Base-by-base conservation (phyloP, 2,329 filamentous ascomycete species). In the Fusarium concolor region DNA sequence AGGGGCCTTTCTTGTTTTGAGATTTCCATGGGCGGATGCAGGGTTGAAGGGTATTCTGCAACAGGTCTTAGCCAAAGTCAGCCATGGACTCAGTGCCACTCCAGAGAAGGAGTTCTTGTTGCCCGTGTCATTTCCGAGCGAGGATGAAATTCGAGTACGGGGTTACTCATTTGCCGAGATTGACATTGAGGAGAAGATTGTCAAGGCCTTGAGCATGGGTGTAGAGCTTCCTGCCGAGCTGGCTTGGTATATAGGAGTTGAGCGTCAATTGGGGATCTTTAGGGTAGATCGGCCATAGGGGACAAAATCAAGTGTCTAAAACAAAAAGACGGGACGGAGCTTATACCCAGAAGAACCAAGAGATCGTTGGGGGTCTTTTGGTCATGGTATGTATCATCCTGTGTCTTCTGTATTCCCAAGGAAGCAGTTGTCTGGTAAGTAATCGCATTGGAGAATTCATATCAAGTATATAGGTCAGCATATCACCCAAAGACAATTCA, bases 241-340 rank as follows among this genome's bases (percentile, higher is more conserved):
- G 56, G 82, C 83, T 66, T 83, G 83, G 55, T 92, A 90, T 59
- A 82, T 94, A 7, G 91, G 91, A 10, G 85, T 90, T 42, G 87
- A 85, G 70, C 88, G 90, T 61, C 85, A 85, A 51, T 79, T 95
- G 26, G 87, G 84, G 10, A 76, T 95, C 26, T 93, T 94, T 79
- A 85, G 91, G 60, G 83, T 91, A 67, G 87, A 92, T 73, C 86
- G 87, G 15, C 78, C 75, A 2, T 81, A 81, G 42, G 79, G 86
- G 52, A 90, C 26, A 81, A 88, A 64, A 87, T 93, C 3, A 84
- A 20, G 5, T 17, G 4, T 12, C 84, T 60, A 82, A 86, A 56
- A 86, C 84, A 74, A 89, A 89, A 10, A 89, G 90, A 1, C 81
- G 77, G 17, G 83, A 84, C 85, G 10, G 83, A n/a, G n/a, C 15